Evolutionary conservation across 1,139 yeast genomes (phyloP).

Genomic region (Candida gigantensis): DNA sequence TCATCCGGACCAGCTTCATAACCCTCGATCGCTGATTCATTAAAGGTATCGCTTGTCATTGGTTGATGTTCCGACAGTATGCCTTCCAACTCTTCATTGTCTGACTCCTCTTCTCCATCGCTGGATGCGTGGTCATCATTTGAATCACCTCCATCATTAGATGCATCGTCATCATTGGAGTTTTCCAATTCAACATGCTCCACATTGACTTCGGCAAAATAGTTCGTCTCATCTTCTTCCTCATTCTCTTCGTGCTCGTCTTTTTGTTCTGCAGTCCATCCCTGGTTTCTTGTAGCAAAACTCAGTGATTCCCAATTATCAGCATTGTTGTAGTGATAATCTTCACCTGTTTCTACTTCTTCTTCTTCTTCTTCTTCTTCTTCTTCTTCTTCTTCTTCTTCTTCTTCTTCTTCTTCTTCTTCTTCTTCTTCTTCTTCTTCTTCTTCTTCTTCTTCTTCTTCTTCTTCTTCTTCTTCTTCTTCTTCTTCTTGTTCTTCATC

Average conservation of each 20-base stretch:
- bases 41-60: slow-evolving; percentile 1
- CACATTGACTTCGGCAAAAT: neutral
- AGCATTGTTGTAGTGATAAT: neutral
- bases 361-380: slow-evolving; percentile 5
- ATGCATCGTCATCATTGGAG: slow-evolving; percentile 4
- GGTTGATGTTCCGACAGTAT: neutral
- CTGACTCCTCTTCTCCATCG: slow-evolving; percentile 17
- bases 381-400: too few relatives aligned
- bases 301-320: slow-evolving; percentile 1
- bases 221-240: slow-evolving; percentile 1
- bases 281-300: slow-evolving; percentile 5
- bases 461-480: slow-evolving; percentile 4
- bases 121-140: slow-evolving; percentile 6
- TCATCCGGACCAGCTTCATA: slow-evolving; percentile 22
- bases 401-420: too few relatives aligned
- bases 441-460: too few relatives aligned
- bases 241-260: slow-evolving; percentile 16
- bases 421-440: too few relatives aligned
- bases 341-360: neutral
- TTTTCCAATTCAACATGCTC: neutral
- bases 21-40: slow-evolving; percentile 14
- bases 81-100: slow-evolving; percentile 18
- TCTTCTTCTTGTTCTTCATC: slow-evolving; percentile 2
- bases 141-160: slow-evolving; percentile 13
- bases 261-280: slow-evolving; percentile 6